Percentiles rank a stretch among this genome's conserved stretches.
Evolutionary conservation across 2,329 filamentous ascomycete genomes (phyloP).

Genomic region (Albifimbria verrucaria): DNA sequence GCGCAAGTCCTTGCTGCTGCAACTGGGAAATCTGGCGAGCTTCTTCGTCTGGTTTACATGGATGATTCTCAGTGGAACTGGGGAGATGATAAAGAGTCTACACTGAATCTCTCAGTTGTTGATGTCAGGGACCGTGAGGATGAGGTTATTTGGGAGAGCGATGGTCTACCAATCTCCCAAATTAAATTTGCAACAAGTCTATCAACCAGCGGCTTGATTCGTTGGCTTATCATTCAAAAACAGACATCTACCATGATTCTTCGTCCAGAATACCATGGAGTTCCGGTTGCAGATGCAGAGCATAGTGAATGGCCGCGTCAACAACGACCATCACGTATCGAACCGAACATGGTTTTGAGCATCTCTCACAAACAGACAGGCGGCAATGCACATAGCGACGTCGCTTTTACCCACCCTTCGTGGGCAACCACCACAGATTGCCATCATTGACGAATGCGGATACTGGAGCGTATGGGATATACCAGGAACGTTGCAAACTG

Average conservation of each 20-base stretch:
- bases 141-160: constrained; percentile 51
- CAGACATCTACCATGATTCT: constrained; percentile 49
- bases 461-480: constrained; percentile 69
- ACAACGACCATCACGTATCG: constrained; percentile 46
- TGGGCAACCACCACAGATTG: constrained; percentile 57
- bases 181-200: constrained; percentile 45
- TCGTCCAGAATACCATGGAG: constrained; percentile 45
- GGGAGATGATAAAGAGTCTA: constrained; percentile 40
- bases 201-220: constrained; percentile 32
- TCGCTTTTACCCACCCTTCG: constrained; percentile 58
- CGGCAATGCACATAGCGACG: constrained; percentile 55
- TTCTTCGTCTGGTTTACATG: constrained; percentile 53
- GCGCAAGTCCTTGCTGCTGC: constrained; percentile 42
- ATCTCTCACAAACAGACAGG: constrained; percentile 52
- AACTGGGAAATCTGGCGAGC: constrained; percentile 55
- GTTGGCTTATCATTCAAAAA: constrained; percentile 55
- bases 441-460: constrained; percentile 62
- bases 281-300: constrained; percentile 25
- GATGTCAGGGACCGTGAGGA: constrained; percentile 40
- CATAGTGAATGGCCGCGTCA: constrained; percentile 5
- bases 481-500: constrained; percentile 29
- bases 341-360: constrained; percentile 50
- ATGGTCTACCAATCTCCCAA: constrained; percentile 45
- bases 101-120: constrained; percentile 43
- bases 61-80: constrained; percentile 53